These are phyloP conservation scores for Alternaria burnsii DNA, from an alignment of 2,329 filamentous ascomycete genomes.

Conservation along the genomic window DNA sequence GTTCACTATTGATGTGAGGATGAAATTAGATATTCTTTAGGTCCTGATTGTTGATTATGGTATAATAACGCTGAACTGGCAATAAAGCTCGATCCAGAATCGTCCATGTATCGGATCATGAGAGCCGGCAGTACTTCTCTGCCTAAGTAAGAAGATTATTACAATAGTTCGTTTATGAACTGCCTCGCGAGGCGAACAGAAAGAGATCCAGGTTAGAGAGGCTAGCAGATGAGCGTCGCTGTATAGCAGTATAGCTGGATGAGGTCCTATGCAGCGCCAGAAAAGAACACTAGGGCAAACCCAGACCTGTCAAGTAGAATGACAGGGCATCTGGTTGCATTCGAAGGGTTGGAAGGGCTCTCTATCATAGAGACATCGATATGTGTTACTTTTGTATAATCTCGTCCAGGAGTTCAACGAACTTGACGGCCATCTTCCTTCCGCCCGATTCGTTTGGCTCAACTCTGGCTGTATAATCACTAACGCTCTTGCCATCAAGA, in stretches of 20 bases:
- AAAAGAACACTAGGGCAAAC: not conserved
- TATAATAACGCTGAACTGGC: not conserved
- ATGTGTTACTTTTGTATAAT: not conserved
- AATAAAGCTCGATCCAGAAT: not conserved
- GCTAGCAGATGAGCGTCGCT: not conserved
- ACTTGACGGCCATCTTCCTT: slow-evolving; percentile 44
- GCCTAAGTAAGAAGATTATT: no score
- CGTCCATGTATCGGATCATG: not conserved
- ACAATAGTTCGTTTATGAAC: no score
- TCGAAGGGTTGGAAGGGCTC: not conserved
- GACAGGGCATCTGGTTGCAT: not conserved
- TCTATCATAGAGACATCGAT: not conserved
- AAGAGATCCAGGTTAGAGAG: no score
- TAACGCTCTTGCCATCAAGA: slow-evolving; percentile 39
- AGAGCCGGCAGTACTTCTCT: no score
- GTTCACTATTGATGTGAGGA: not conserved
- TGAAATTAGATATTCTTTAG: not conserved
- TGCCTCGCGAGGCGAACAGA: no score
- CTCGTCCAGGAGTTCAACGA: slow-evolving; percentile 30
- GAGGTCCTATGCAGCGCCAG: no score
- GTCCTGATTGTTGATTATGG: not conserved
- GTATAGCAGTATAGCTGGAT: not conserved
- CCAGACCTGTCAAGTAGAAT: not conserved
- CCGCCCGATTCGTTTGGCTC: slow-evolving; percentile 48
- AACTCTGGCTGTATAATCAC: slow-evolving; percentile 47